Evolutionary conservation across 2,329 filamentous ascomycete genomes (phyloP).

Genomic region (Tolypocladium cylindrosporum): DNA sequence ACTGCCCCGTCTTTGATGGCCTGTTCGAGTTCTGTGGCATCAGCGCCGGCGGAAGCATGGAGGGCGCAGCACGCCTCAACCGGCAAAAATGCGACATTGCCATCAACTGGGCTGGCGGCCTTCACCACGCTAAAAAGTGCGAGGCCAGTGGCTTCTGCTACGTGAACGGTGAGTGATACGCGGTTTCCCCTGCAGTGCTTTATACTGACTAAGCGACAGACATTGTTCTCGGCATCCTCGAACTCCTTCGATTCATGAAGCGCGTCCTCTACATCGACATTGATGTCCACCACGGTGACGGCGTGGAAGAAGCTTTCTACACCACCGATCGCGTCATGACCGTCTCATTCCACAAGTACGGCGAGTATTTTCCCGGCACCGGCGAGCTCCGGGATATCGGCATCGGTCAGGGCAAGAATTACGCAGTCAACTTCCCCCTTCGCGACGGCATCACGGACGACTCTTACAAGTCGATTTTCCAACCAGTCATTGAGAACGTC

Average conservation of each 20-base stretch:
- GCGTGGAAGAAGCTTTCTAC: conserved; percentile 88
- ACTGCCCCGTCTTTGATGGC: conserved; percentile 95
- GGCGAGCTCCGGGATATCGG: conserved; percentile 81
- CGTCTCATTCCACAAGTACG: conserved; percentile 92
- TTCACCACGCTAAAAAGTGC: conserved; percentile 95
- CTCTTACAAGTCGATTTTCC: conserved; percentile 85
- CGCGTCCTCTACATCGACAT: conserved; percentile 98
- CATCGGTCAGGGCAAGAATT: conserved; percentile 79
- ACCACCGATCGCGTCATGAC: conserved; percentile 90
- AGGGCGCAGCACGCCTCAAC: conserved; percentile 82
- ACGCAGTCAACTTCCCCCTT: conserved; percentile 83
- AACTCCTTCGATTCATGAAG: conserved; percentile 81
- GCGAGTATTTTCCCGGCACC: conserved; percentile 90
- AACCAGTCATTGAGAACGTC: conserved; percentile 77
- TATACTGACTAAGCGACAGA: conserved; percentile 38
- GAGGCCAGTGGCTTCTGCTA: conserved; percentile 98
- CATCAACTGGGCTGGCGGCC: conserved; percentile 94
- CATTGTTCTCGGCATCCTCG: conserved; percentile 90
- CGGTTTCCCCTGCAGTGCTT: too few relatives aligned
- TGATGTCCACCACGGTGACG: conserved; percentile 88
- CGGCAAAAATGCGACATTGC: conserved; percentile 92
- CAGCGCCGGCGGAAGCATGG: conserved; percentile 88
- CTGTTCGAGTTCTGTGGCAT: conserved; percentile 96
- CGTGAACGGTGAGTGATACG: conserved; percentile 64
- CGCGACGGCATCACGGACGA: conserved; percentile 85